Evolutionary conservation across 345 rosid species (phyloP).

Genomic region (Gossypioides kirkii): DNA sequence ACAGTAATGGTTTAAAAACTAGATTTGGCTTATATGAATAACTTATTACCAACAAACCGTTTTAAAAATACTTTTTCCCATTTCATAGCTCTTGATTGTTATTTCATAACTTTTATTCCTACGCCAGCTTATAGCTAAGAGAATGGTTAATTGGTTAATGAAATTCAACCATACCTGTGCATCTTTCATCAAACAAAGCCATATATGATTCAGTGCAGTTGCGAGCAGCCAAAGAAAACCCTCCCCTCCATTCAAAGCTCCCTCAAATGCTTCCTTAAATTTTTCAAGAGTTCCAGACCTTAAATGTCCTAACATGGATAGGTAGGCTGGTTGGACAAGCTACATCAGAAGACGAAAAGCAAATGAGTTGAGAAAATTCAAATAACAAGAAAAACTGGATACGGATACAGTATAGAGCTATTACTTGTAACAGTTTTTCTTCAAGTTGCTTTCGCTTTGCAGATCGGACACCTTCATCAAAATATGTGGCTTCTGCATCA

Average conservation of each 20-base stretch:
- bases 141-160: not conserved
- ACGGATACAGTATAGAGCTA: slow-evolving; percentile 10
- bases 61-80: not conserved
- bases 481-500: slow-evolving; percentile 73
- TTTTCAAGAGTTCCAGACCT: slow-evolving; percentile 59
- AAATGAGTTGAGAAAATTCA: slow-evolving; percentile 16
- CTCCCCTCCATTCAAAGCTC: slow-evolving; percentile 75
- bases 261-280: slow-evolving; percentile 75
- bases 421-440: slow-evolving; percentile 90
- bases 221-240: slow-evolving; percentile 60
- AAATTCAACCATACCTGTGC: slow-evolving; percentile 49
- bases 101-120: not conserved
- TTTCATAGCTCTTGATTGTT: not conserved
- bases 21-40: not conserved
- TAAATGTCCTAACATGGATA: slow-evolving; percentile 71
- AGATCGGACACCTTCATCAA: slow-evolving; percentile 88
- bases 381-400: not conserved
- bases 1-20: not conserved
- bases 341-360: slow-evolving; percentile 24
- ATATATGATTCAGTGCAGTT: slow-evolving; percentile 43
- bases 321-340: slow-evolving; percentile 92
- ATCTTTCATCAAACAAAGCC: slow-evolving; percentile 61
- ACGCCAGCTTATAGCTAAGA: not conserved
- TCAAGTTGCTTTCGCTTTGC: slow-evolving; percentile 81
- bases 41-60: not conserved